Conservation (phyloP, 345 rosid species). For the rapeseed (Brassica napus) region Da-Ae NC_063448.1:1173501-1174000, state of each 20-base stretch:
- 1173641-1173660: background rate
- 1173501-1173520: background rate
- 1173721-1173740: background rate
- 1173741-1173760: background rate
- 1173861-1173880: background rate
- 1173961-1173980: background rate
- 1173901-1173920: background rate
- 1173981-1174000: slow-evolving; percentile 93
- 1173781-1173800: background rate
- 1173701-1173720: background rate
- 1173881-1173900: background rate
- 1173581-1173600: slow-evolving; percentile 25
- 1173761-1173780: slow-evolving; percentile 7
- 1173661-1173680: slow-evolving; percentile 28
- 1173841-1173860: background rate
- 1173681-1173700: slow-evolving; percentile 19
- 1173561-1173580: slow-evolving; percentile 26
- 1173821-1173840: background rate
- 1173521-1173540: background rate
- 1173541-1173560: slow-evolving; percentile 10
- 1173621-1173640: slow-evolving; percentile 2
- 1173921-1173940: background rate
- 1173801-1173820: background rate
- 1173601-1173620: slow-evolving; percentile 20
- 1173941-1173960: background rate